Conservation (phyloP, 139 green algal genomes). For the Yamagishiella unicocca region DNA sequence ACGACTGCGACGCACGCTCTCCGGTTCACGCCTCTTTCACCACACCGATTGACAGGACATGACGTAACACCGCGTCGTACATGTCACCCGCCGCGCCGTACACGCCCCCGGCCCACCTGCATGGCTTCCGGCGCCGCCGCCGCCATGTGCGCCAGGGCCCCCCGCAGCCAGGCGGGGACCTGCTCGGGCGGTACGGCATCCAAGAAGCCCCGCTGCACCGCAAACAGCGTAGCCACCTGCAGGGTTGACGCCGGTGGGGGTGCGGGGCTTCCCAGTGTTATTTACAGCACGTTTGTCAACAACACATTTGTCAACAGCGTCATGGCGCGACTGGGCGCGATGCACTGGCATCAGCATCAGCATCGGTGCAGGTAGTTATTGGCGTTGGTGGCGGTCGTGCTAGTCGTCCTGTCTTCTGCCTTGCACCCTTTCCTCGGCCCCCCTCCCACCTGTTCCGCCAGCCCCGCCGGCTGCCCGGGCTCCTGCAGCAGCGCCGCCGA, state of each 20-base stretch:
- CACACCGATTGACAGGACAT: too few relatives aligned
- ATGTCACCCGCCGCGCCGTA: not conserved
- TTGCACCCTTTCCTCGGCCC: not conserved
- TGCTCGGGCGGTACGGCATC: constrained; percentile 49
- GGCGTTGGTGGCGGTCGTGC: too few relatives aligned
- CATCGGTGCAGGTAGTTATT: too few relatives aligned
- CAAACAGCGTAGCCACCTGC: constrained; percentile 67
- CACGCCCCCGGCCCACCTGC: constrained; percentile 26
- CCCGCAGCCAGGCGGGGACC: constrained; percentile 54
- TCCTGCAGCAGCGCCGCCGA: constrained; percentile 66
- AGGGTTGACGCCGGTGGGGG: too few relatives aligned
- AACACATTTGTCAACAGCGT: too few relatives aligned
- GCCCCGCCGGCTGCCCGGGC: constrained; percentile 53
- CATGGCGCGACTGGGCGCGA: too few relatives aligned
- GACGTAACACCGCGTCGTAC: not conserved
- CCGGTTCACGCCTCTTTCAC: not conserved
- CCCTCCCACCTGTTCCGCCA: constrained; percentile 28
- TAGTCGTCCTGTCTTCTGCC: too few relatives aligned
- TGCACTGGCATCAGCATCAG: too few relatives aligned
- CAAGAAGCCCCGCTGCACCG: constrained; percentile 62
- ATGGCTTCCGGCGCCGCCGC: constrained; percentile 23
- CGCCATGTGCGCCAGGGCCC: constrained; percentile 50
- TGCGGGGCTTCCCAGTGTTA: too few relatives aligned
- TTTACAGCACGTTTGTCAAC: too few relatives aligned
- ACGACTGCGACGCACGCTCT: not conserved